These are phyloP conservation scores for Rugosomyces carneus DNA, from an alignment of 1,284 basidiomycete species.

Conservation along the genomic window DNA sequence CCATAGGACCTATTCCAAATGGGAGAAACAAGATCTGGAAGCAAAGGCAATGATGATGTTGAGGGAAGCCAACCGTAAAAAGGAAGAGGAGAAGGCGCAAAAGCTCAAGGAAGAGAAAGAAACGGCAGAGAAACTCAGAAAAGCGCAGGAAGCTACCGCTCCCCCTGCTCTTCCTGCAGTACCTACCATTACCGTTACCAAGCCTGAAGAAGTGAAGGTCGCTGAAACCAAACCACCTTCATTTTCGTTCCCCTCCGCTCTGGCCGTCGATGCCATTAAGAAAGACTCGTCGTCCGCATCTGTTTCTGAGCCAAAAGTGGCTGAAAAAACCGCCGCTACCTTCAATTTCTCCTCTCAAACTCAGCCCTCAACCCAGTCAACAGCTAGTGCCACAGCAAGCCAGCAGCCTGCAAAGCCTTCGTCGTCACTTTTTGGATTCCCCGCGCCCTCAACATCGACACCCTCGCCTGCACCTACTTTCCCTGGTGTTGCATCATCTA, in stretches of 20 bases:
- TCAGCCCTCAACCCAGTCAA: constrained; percentile 8
- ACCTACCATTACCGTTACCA: constrained; percentile 29
- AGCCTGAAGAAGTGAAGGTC: constrained; percentile 20
- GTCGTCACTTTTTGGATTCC: constrained; percentile 11
- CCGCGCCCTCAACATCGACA: constrained; percentile 2
- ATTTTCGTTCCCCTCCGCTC: constrained; percentile 12
- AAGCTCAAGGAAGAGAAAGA: constrained; percentile 36
- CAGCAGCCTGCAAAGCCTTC: constrained; percentile 9
- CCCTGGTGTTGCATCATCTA: not conserved
- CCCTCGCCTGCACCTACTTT: not conserved
- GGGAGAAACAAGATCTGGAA: constrained; percentile 78
- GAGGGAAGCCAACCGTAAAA: constrained; percentile 43
- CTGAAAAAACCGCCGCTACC: constrained; percentile 3
- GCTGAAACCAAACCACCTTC: constrained; percentile 12
- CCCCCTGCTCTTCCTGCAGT: constrained; percentile 15
- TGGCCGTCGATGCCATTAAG: constrained; percentile 7
- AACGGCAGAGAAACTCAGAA: constrained; percentile 35
- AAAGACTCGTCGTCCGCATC: constrained; percentile 6
- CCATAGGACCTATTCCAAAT: constrained; percentile 59
- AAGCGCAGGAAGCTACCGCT: constrained; percentile 29
- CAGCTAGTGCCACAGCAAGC: constrained; percentile 1
- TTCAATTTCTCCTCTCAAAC: constrained; percentile 10
- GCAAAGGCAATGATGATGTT: constrained; percentile 68
- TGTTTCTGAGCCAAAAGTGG: constrained; percentile 6
- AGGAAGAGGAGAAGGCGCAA: constrained; percentile 36